These are phyloP conservation scores for Pythium coloratum DNA, from an alignment of 352 stramenopile genomes.

Conservation along the genomic window DNA sequence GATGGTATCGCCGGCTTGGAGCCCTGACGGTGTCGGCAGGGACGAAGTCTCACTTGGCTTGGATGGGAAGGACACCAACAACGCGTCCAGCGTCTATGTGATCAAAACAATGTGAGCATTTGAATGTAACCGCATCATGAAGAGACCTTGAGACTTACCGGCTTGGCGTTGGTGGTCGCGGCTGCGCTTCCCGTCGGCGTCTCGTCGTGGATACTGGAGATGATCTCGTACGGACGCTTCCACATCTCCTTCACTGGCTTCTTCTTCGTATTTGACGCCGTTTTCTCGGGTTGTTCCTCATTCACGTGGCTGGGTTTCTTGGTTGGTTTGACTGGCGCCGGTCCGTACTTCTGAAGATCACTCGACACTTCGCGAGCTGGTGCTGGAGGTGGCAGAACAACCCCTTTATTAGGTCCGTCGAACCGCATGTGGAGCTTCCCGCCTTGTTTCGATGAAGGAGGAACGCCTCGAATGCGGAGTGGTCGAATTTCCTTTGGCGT, in stretches of 20 bases:
- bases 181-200: background rate
- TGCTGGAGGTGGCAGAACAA: background rate
- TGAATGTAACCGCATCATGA: background rate
- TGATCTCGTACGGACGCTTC: slow-evolving; percentile 80
- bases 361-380: slow-evolving; percentile 10
- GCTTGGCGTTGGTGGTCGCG: slow-evolving; percentile 13
- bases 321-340: slow-evolving; percentile 22
- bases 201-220: slow-evolving; percentile 52
- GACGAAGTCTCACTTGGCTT: slow-evolving; percentile 18
- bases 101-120: background rate
- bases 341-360: slow-evolving; percentile 64
- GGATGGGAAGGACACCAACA: slow-evolving; percentile 34
- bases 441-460: background rate
- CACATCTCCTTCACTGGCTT: slow-evolving; percentile 57
- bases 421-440: slow-evolving; percentile 28
- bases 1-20: slow-evolving; percentile 52
- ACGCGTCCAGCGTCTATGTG: slow-evolving; percentile 18
- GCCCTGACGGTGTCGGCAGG: slow-evolving; percentile 10
- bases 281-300: background rate
- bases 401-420: slow-evolving; percentile 8
- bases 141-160: slow-evolving; percentile 8
- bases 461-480: slow-evolving; percentile 28
- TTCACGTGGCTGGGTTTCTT: background rate
- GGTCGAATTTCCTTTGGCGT: slow-evolving; percentile 27
- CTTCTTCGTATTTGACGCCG: slow-evolving; percentile 28